phyloP scores from a whole-genome alignment of 2,329 filamentous ascomycete species.

The Clarireedia hainanense region DNA sequence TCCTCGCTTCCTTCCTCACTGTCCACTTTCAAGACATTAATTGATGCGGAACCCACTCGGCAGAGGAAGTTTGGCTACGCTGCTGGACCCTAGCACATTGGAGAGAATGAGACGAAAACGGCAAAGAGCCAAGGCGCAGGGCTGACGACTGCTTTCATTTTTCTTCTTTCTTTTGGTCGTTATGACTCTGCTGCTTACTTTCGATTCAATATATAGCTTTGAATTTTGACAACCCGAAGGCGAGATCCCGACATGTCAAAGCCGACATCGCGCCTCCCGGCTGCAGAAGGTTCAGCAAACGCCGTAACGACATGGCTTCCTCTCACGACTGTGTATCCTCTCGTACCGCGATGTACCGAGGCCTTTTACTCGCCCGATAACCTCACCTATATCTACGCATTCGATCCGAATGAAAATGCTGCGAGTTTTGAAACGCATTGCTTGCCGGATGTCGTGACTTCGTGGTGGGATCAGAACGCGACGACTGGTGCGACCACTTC shows the following conservation, averaged over 20 bases:
- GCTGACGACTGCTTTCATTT: too few relatives aligned
- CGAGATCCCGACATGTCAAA: not conserved
- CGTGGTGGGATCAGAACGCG: constrained; percentile 2
- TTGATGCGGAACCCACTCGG: too few relatives aligned
- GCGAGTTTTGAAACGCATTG: not conserved
- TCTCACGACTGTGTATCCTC: constrained; percentile 4
- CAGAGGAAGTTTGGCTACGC: too few relatives aligned
- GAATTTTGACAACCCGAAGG: not conserved
- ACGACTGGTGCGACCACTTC: not conserved
- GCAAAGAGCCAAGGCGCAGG: too few relatives aligned
- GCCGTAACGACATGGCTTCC: constrained; percentile 4
- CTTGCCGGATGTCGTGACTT: not conserved
- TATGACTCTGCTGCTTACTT: too few relatives aligned
- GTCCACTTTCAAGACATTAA: too few relatives aligned
- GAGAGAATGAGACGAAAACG: too few relatives aligned
- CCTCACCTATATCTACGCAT: not conserved
- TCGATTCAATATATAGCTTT: not conserved
- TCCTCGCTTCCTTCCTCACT: too few relatives aligned
- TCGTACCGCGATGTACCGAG: not conserved
- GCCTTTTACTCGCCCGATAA: not conserved
- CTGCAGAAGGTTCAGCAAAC: not conserved
- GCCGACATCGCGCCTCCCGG: constrained; percentile 1
- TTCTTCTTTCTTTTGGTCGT: too few relatives aligned
- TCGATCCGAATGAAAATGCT: not conserved
- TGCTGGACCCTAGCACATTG: too few relatives aligned